phyloP scores from a whole-genome alignment of 495 filamentous ascomycete genomes.

The Lasiosphaeria ovina region DNA sequence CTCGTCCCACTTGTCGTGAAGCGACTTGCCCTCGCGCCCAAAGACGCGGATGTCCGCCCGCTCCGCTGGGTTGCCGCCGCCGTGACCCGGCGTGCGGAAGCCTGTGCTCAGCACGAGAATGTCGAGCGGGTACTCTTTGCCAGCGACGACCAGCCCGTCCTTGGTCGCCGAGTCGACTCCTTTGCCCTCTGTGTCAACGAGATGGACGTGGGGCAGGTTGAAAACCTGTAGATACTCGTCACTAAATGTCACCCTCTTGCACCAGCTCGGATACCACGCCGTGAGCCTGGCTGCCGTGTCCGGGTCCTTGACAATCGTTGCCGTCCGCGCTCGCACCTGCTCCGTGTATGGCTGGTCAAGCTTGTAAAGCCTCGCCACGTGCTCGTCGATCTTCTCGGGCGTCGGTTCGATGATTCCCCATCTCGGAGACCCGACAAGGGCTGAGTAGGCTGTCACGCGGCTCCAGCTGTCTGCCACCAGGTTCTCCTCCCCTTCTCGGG shows the following conservation, averaged over 20 bases:
- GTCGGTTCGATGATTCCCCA: constrained; percentile 27
- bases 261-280: constrained; percentile 46
- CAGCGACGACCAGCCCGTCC: constrained; percentile 38
- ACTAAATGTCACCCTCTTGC: constrained; percentile 48
- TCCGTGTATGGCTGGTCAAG: constrained; percentile 27
- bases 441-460: constrained; percentile 26
- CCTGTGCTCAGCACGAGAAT: constrained; percentile 51
- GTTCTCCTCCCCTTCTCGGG: constrained; percentile 28
- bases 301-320: constrained; percentile 42
- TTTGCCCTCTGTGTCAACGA: constrained; percentile 55
- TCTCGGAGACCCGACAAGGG: constrained; percentile 26
- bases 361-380: constrained; percentile 32
- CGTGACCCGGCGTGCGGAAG: constrained; percentile 35
- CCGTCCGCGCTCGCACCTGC: constrained; percentile 35
- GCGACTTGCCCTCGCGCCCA: constrained; percentile 40
- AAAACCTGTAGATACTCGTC: constrained; percentile 47
- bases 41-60: constrained; percentile 39
- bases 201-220: constrained; percentile 45
- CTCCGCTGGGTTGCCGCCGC: constrained; percentile 30
- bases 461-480: constrained; percentile 47
- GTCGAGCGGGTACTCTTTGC: constrained; percentile 44
- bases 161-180: constrained; percentile 42
- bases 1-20: constrained; percentile 43
- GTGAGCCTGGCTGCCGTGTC: constrained; percentile 43
- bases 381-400: constrained; percentile 35